Conservation (phyloP, 768 basidiomycete species). For the Dictyophora rubrovolvata region DNA sequence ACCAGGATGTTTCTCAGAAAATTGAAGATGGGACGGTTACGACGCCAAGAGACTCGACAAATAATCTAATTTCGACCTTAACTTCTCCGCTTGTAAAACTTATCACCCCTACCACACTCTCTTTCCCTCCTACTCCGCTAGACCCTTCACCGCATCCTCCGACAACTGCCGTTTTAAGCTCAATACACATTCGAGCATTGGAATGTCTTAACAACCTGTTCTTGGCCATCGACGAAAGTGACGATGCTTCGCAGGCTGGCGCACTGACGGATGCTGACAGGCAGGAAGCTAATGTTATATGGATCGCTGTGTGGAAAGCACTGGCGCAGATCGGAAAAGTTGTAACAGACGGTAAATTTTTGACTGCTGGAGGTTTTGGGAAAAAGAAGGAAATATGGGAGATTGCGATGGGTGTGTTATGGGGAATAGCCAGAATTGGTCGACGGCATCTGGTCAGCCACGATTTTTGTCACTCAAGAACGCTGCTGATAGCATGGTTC, state of each 20-base stretch:
- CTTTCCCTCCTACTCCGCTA: conserved; percentile 60
- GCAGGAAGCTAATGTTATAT: conserved; percentile 43
- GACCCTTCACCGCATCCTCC: conserved; percentile 73
- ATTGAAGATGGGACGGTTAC: conserved; percentile 21
- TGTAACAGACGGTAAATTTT: conserved; percentile 20
- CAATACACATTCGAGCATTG: conserved; percentile 74
- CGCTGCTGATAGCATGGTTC: not conserved
- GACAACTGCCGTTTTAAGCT: conserved; percentile 74
- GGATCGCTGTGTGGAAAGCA: conserved; percentile 57
- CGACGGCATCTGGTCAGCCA: conserved; percentile 48
- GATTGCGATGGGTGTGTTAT: conserved; percentile 69
- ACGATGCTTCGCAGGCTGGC: conserved; percentile 25
- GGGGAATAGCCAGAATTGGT: conserved; percentile 79
- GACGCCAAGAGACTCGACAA: not conserved
- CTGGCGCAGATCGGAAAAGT: conserved; percentile 51
- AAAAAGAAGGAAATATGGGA: conserved; percentile 68
- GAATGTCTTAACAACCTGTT: conserved; percentile 90
- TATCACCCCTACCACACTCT: conserved; percentile 65
- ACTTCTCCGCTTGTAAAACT: conserved; percentile 59
- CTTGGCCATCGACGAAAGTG: conserved; percentile 48
- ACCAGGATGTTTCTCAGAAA: conserved; percentile 32
- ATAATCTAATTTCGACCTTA: conserved; percentile 44
- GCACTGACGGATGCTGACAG: conserved; percentile 33
- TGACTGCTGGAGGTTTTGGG: conserved; percentile 49
- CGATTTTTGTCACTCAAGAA: not conserved